phyloP scores from a whole-genome alignment of 2,329 filamentous ascomycete species.

The Exophiala oligosperma region DNA sequence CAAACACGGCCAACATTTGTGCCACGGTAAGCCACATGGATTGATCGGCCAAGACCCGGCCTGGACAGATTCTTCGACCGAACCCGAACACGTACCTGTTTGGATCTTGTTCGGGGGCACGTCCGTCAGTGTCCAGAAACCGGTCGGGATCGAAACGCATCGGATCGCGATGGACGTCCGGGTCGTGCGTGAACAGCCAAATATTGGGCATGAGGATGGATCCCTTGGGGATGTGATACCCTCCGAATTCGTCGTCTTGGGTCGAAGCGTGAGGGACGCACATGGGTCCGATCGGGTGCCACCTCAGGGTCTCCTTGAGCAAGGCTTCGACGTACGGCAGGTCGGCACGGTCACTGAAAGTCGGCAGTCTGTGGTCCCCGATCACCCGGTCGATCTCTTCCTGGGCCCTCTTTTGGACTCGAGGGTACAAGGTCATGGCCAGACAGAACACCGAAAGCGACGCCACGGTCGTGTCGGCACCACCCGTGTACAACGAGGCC shows the following conservation, averaged over 20 bases:
- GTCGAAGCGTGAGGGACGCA: conserved; percentile 37
- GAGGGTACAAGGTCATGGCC: conserved; percentile 53
- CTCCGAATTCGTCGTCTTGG: conserved; percentile 49
- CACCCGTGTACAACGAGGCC: conserved; percentile 43
- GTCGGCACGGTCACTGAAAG: conserved; percentile 38
- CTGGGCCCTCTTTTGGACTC: conserved; percentile 47
- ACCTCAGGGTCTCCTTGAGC: conserved; percentile 41
- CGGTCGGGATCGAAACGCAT: conserved; percentile 46
- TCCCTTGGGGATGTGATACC: conserved; percentile 51
- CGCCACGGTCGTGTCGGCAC: conserved; percentile 46
- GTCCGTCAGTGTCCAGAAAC: conserved; percentile 35
- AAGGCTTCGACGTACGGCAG: conserved; percentile 42
- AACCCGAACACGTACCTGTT: conserved; percentile 57
- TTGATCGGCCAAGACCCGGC: conserved; percentile 34
- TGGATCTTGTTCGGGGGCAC: conserved; percentile 41
- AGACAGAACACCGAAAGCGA: conserved; percentile 48
- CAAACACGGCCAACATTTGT: conserved; percentile 41
- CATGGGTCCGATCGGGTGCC: conserved; percentile 38
- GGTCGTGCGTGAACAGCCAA: conserved; percentile 33
- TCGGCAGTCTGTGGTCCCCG: conserved; percentile 37
- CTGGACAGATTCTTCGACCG: conserved; percentile 51
- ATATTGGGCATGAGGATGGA: conserved; percentile 32
- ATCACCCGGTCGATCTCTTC: conserved; percentile 47
- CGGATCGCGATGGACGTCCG: conserved; percentile 39
- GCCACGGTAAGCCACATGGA: conserved; percentile 56